Conservation (phyloP, 805 yeast genomes). For the Metschnikowia bowlesiae region DNA sequence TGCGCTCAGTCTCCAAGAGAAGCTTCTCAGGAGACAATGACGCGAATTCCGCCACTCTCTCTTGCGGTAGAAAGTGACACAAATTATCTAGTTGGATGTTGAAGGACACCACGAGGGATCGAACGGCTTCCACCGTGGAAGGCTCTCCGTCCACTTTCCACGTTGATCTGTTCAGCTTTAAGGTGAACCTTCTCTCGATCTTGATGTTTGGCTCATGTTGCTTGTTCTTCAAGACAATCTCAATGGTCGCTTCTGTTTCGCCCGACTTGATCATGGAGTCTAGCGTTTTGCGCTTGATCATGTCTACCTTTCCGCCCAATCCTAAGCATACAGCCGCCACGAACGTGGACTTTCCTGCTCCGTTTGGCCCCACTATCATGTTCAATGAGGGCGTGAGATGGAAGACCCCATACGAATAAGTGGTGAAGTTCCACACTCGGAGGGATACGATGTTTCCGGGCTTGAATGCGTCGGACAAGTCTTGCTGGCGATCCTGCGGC, state of each 20-base stretch:
- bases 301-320: constrained; percentile 70
- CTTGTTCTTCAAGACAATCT: constrained; percentile 44
- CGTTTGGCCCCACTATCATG: constrained; percentile 94
- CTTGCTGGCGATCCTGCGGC: background rate
- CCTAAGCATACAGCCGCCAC: constrained; percentile 92
- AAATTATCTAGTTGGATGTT: constrained; percentile 86
- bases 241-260: constrained; percentile 40
- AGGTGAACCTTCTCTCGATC: constrained; percentile 44
- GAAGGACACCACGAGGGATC: constrained; percentile 39
- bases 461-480: constrained; percentile 9
- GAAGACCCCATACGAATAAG: constrained; percentile 66
- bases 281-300: constrained; percentile 64
- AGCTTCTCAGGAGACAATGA: constrained; percentile 70
- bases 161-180: constrained; percentile 36
- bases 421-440: constrained; percentile 58
- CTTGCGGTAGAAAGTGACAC: constrained; percentile 94
- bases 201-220: constrained; percentile 32
- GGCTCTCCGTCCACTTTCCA: constrained; percentile 47
- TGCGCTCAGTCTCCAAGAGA: constrained; percentile 72
- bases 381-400: constrained; percentile 77
- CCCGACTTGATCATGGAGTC: constrained; percentile 75
- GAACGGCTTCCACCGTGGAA: constrained; percentile 44
- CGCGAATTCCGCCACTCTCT: constrained; percentile 90
- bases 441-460: constrained; percentile 52
- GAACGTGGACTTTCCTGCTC: constrained; percentile 90